phyloP scores from a whole-genome alignment of 192 early-diverging fungal genomes.

The Dispira simplex region DNA sequence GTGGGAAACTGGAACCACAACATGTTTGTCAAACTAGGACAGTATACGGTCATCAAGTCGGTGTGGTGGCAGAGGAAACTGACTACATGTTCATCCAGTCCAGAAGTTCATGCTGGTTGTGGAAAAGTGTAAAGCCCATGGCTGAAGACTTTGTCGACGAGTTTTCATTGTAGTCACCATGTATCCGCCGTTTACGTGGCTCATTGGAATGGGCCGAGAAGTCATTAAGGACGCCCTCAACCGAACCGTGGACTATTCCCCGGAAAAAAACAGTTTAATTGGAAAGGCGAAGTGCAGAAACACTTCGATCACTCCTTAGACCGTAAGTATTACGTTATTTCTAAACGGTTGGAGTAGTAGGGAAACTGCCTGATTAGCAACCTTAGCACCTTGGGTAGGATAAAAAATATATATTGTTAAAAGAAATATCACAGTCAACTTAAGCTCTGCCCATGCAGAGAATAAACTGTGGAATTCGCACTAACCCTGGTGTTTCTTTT shows the following conservation, averaged over 20 bases:
- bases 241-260: neutral
- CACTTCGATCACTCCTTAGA: neutral
- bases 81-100: constrained; percentile 5
- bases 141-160: constrained; percentile 2
- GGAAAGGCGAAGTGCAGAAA: neutral
- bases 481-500: neutral
- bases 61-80: neutral
- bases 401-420: neutral
- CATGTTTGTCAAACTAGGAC: constrained; percentile 1
- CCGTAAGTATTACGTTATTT: neutral
- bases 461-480: neutral
- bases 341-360: neutral
- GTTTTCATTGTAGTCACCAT: neutral
- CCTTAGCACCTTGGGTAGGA: neutral
- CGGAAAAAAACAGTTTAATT: neutral
- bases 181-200: constrained; percentile 6
- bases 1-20: neutral
- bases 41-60: constrained; percentile 4
- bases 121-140: constrained; percentile 3
- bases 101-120: neutral
- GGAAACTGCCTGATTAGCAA: neutral
- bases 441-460: neutral
- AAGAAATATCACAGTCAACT: neutral
- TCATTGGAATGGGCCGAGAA: neutral
- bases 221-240: constrained; percentile 1